Conservation (phyloP, 2,329 filamentous ascomycete genomes). For the Ramularia endophylla region DNA sequence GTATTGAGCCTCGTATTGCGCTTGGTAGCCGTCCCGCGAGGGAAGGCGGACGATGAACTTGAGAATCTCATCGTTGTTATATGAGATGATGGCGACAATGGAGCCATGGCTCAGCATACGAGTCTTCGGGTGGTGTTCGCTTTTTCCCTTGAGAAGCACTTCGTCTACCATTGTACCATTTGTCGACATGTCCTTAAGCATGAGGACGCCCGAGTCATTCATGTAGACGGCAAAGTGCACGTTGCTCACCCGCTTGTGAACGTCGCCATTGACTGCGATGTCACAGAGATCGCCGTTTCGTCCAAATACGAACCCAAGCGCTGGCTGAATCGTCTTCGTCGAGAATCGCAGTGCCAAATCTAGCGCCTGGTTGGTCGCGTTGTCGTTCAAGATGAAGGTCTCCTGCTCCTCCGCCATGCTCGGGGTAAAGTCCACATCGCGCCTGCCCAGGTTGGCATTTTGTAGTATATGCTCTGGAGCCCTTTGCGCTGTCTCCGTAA, state of each 20-base stretch:
- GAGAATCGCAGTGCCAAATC: constrained; percentile 80
- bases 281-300: constrained; percentile 69
- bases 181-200: constrained; percentile 92
- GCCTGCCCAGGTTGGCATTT: constrained; percentile 29
- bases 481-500: constrained; percentile 49
- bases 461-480: constrained; percentile 58
- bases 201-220: constrained; percentile 77
- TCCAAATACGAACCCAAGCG: constrained; percentile 78
- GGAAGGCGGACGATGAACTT: constrained; percentile 84
- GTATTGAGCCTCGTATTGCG: constrained; percentile 64
- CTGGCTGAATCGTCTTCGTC: constrained; percentile 60
- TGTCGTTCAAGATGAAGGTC: constrained; percentile 27
- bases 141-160: constrained; percentile 54
- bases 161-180: constrained; percentile 89
- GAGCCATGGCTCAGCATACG: constrained; percentile 67
- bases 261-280: constrained; percentile 60
- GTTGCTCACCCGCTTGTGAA: constrained; percentile 74
- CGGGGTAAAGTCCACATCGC: constrained; percentile 29
- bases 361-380: constrained; percentile 33
- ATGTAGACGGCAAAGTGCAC: constrained; percentile 93
- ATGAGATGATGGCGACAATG: constrained; percentile 61
- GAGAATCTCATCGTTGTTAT: constrained; percentile 55
- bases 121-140: constrained; percentile 37
- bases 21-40: constrained; percentile 58
- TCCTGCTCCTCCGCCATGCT: constrained; percentile 24